A percentile compares a stretch with the other conserved stretches of the same genome.
phyloP scores from a whole-genome alignment of 768 basidiomycete species.

The Boletus insuetus region DNA sequence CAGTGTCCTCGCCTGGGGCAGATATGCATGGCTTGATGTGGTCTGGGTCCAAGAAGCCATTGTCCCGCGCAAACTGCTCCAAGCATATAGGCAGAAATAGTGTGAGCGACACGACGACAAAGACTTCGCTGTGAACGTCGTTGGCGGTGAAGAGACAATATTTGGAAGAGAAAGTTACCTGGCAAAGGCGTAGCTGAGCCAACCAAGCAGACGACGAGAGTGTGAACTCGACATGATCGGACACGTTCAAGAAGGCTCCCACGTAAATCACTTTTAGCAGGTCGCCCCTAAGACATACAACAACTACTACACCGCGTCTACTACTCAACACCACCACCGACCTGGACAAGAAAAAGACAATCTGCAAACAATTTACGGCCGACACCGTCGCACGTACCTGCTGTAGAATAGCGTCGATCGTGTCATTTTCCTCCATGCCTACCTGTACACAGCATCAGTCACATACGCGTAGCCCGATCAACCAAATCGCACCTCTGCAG shows the following conservation, averaged over 20 bases:
- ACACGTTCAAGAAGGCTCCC: not conserved
- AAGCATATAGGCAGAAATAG: slow-evolving; percentile 81
- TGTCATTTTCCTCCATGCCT: slow-evolving; percentile 61
- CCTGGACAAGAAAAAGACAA: slow-evolving; percentile 2
- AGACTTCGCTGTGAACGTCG: slow-evolving; percentile 58
- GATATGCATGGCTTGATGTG: slow-evolving; percentile 54
- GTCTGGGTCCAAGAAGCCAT: slow-evolving; percentile 76
- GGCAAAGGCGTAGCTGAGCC: slow-evolving; percentile 85
- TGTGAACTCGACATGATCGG: slow-evolving; percentile 2
- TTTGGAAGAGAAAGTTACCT: slow-evolving; percentile 44
- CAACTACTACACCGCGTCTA: not conserved
- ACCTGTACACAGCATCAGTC: slow-evolving; percentile 33
- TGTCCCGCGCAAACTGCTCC: slow-evolving; percentile 88
- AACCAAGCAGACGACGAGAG: slow-evolving; percentile 53
- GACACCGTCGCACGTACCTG: slow-evolving; percentile 41
- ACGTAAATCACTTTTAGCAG: not conserved
- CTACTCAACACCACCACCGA: slow-evolving; percentile 19
- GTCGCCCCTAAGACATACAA: not conserved
- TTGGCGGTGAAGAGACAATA: not conserved
- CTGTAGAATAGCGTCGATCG: slow-evolving; percentile 56
- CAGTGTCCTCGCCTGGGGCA: slow-evolving; percentile 4
- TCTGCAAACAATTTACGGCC: not conserved
- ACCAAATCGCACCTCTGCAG: slow-evolving; percentile 43
- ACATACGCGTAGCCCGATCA: not conserved
- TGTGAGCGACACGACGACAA: slow-evolving; percentile 77